phyloP scores from a whole-genome alignment of 2,329 filamentous ascomycete species.

The Orbilia blumenaviensis region DNA sequence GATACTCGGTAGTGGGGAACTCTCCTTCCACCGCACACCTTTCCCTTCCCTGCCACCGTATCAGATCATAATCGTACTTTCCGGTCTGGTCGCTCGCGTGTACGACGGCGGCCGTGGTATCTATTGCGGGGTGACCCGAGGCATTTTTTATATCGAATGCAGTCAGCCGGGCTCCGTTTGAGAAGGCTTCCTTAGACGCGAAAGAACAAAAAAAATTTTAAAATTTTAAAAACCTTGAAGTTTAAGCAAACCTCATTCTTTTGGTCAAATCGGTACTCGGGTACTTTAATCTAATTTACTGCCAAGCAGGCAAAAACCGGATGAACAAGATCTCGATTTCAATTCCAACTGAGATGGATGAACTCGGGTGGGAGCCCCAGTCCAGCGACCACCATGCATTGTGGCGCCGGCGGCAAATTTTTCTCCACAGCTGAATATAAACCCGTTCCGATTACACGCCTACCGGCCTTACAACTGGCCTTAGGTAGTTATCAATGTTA shows the following conservation, averaged over 20 bases:
- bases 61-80: constrained; percentile 54
- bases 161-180: constrained; percentile 20
- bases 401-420: constrained; percentile 29
- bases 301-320: neutral
- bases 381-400: constrained; percentile 16
- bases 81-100: constrained; percentile 24
- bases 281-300: neutral
- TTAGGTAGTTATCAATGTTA: too few relatives aligned
- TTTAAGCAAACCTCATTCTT: neutral
- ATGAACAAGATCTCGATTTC: constrained; percentile 11
- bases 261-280: neutral
- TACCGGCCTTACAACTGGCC: neutral
- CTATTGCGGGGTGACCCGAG: constrained; percentile 45
- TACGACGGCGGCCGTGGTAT: constrained; percentile 1
- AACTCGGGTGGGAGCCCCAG: constrained; percentile 9
- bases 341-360: constrained; percentile 14
- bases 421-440: constrained; percentile 25
- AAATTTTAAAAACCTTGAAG: constrained; percentile 14
- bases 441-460: neutral
- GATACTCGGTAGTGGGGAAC: constrained; percentile 35
- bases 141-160: constrained; percentile 46
- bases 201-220: neutral
- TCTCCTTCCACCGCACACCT: constrained; percentile 12
- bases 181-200: neutral
- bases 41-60: constrained; percentile 30